Evolutionary conservation across 257 asterid genomes (phyloP).

Genomic region (Sherardia arvensis): DNA sequence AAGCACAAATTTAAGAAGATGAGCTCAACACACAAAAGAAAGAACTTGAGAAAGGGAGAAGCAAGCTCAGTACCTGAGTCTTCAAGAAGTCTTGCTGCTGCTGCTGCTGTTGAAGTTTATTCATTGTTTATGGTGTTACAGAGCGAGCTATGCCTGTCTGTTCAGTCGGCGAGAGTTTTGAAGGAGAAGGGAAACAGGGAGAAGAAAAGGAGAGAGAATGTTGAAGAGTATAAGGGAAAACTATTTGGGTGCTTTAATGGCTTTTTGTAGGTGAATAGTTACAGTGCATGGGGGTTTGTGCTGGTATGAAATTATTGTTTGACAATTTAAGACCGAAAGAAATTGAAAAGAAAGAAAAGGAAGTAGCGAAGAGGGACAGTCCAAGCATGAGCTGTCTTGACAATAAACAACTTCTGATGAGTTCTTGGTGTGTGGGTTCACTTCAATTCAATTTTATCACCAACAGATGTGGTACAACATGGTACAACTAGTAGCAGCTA

Average conservation of each 20-base stretch:
- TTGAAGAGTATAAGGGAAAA: neutral
- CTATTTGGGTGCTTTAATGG: slow-evolving; percentile 8
- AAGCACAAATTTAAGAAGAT: neutral
- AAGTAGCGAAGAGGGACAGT: neutral
- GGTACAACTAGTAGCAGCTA: neutral
- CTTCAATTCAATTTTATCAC: neutral
- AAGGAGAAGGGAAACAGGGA: neutral
- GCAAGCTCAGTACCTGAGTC: slow-evolving; percentile 36
- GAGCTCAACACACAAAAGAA: neutral
- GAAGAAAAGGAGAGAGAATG: neutral
- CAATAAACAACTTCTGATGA: slow-evolving; percentile 1
- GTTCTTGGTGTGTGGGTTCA: neutral
- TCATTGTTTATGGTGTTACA: slow-evolving; percentile 22
- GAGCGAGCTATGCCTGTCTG: neutral
- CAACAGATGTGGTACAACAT: neutral
- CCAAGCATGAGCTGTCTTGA: slow-evolving; percentile 19
- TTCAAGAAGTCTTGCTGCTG: slow-evolving; percentile 33
- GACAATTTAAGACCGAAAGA: neutral
- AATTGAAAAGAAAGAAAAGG: neutral
- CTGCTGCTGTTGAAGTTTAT: slow-evolving; percentile 20
- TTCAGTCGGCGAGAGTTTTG: neutral
- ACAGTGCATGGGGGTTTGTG: slow-evolving; percentile 10
- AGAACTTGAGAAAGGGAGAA: neutral
- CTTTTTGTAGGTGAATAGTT: neutral
- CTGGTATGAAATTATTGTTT: slow-evolving; percentile 5